Evolutionary conservation across 2,329 filamentous ascomycete genomes (phyloP).

Genomic region (Aspergillus sp.): DNA sequence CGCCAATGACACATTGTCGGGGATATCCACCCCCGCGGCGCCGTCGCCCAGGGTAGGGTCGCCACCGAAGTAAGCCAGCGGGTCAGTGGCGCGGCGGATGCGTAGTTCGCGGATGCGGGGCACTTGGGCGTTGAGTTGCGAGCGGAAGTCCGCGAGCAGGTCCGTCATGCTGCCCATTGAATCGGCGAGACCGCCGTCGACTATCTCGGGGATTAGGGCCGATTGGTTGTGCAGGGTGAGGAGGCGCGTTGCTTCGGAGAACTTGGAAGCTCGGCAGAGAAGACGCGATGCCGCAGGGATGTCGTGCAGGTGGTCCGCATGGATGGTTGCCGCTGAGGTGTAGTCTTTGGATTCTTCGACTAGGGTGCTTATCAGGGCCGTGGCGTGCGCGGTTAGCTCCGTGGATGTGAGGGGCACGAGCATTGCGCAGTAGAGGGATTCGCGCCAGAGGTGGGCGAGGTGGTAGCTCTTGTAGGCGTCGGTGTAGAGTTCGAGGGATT

Average conservation of each 20-base stretch:
- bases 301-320: constrained; percentile 78
- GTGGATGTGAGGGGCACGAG: constrained; percentile 64
- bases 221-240: constrained; percentile 62
- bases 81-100: constrained; percentile 77
- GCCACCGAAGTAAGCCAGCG: constrained; percentile 84
- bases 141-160: constrained; percentile 88
- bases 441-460: constrained; percentile 84
- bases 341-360: constrained; percentile 81
- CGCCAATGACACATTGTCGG: constrained; percentile 89
- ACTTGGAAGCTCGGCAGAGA: constrained; percentile 84
- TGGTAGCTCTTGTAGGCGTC: constrained; percentile 82
- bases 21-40: constrained; percentile 66
- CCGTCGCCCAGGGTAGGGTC: constrained; percentile 57
- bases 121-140: constrained; percentile 79
- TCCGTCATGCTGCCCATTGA: constrained; percentile 82
- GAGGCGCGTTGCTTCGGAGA: constrained; percentile 84
- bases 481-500: constrained; percentile 74
- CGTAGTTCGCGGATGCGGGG: constrained; percentile 83
- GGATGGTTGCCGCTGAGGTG: constrained; percentile 73
- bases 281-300: constrained; percentile 70
- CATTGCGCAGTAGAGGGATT: constrained; percentile 78
- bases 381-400: constrained; percentile 69
- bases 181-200: constrained; percentile 80
- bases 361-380: constrained; percentile 73
- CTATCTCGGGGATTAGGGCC: constrained; percentile 65